These are phyloP conservation scores for Aspergillus sclerotialis DNA, from an alignment of 2,329 filamentous ascomycete species.

Conservation along the genomic window DNA sequence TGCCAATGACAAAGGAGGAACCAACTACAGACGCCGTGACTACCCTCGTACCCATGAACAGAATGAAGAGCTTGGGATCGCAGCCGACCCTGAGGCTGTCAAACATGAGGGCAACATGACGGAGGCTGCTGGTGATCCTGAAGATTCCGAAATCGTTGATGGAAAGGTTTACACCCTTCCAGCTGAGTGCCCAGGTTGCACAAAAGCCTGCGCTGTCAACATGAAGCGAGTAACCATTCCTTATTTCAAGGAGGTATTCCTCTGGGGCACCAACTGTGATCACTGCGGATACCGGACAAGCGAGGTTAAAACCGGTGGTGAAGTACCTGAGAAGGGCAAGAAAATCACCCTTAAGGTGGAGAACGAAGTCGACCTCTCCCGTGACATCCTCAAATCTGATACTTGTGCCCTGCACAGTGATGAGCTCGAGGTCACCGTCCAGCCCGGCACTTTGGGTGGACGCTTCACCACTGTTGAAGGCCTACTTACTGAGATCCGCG, in stretches of 20 bases:
- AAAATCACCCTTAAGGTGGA: slow-evolving; percentile 72
- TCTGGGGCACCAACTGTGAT: slow-evolving; percentile 91
- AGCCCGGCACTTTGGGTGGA: slow-evolving; percentile 88
- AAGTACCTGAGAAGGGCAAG: slow-evolving; percentile 77
- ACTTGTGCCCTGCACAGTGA: slow-evolving; percentile 81
- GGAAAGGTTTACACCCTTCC: slow-evolving; percentile 92
- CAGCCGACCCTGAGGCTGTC: slow-evolving; percentile 35
- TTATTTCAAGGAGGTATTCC: slow-evolving; percentile 92
- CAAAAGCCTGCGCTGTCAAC: slow-evolving; percentile 77
- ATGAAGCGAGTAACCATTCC: slow-evolving; percentile 99
- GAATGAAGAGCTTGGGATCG: slow-evolving; percentile 76
- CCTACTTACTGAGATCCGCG: slow-evolving; percentile 81
- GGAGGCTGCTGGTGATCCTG: slow-evolving; percentile 47
- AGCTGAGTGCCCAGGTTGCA: slow-evolving; percentile 84
- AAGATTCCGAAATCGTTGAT: slow-evolving; percentile 77
- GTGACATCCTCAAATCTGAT: slow-evolving; percentile 95
- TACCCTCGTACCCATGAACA: slow-evolving; percentile 78
- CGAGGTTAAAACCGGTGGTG: slow-evolving; percentile 95
- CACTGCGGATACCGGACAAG: slow-evolving; percentile 91
- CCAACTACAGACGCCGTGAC: slow-evolving; percentile 82
- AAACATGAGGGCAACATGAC: slow-evolving; percentile 20
- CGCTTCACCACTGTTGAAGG: slow-evolving; percentile 97
- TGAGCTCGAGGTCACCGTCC: slow-evolving; percentile 78
- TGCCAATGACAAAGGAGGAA: slow-evolving; percentile 65
- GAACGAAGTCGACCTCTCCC: slow-evolving; percentile 64